Evolutionary conservation across 257 asterid species (phyloP).

Genomic region (Solanum ossicruentum): DNA sequence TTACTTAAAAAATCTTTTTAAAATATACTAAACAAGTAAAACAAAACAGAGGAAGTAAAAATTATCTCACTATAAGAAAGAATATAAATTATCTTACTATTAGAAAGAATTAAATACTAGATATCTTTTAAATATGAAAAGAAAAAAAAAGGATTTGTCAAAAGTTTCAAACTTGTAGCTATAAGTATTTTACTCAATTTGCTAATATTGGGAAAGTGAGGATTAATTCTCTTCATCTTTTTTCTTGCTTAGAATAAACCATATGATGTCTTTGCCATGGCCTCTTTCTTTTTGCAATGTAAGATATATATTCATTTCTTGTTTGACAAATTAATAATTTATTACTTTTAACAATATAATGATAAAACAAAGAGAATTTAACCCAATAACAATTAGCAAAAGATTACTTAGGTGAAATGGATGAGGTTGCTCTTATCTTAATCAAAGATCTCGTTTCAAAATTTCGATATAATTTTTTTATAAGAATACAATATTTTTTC

Average conservation of each 20-base stretch:
- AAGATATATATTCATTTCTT: not conserved
- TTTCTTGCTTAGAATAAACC: not conserved
- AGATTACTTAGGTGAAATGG: not conserved
- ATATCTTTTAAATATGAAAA: not conserved
- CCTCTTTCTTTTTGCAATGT: not conserved
- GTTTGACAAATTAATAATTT: not conserved
- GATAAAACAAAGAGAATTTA: not conserved
- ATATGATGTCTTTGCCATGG: not conserved
- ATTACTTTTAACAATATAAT: not conserved
- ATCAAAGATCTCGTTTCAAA: not conserved
- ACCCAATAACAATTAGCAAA: not conserved
- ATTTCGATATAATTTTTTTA: accelerated
- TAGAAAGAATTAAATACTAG: not conserved
- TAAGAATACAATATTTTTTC: not conserved
- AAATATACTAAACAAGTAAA: not conserved
- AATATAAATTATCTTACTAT: not conserved
- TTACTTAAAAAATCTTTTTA: not conserved
- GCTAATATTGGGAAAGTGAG: not conserved
- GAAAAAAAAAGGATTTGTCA: not conserved
- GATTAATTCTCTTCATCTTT: not conserved
- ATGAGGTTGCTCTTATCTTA: not conserved
- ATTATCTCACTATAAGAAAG: not conserved
- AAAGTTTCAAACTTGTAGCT: not conserved
- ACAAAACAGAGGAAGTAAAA: not conserved
- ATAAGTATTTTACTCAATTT: not conserved